A percentile compares a stretch with the other conserved stretches of the same genome.
Evolutionary conservation across 371 early-diverging fungal species (phyloP).

Genomic region (Mortierella sp.): DNA sequence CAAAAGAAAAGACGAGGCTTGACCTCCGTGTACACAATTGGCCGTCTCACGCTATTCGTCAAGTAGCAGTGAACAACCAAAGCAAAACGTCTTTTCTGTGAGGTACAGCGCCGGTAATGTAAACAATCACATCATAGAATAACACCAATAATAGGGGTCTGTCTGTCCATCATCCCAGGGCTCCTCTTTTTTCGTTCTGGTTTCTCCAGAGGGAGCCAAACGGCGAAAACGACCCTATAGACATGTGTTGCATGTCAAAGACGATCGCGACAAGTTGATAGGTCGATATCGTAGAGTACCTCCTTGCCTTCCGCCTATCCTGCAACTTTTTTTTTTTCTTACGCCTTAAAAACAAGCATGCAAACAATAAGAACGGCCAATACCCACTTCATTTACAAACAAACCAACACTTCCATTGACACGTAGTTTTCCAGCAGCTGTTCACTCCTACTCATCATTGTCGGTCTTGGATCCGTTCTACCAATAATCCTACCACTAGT

Average conservation of each 20-base stretch:
- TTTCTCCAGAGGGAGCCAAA: slow-evolving; percentile 15
- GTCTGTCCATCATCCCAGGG: not conserved
- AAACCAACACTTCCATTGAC: too few relatives aligned
- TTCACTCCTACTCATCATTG: not conserved
- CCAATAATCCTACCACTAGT: too few relatives aligned
- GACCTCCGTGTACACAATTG: not conserved
- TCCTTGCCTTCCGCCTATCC: not conserved
- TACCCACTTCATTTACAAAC: not conserved
- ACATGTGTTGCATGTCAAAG: slow-evolving; percentile 1
- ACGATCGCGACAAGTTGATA: slow-evolving; percentile 2
- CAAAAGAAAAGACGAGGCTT: slow-evolving; percentile 2
- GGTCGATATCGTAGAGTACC: not conserved
- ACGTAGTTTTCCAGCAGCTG: not conserved
- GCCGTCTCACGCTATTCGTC: not conserved
- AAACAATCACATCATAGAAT: slow-evolving; percentile 1
- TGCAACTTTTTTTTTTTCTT: not conserved
- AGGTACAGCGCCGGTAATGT: not conserved
- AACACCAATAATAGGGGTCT: not conserved
- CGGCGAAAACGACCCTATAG: not conserved
- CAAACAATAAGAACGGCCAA: not conserved
- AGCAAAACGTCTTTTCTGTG: not conserved
- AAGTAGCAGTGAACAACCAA: not conserved
- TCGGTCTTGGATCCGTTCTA: not conserved
- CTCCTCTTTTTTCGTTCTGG: not conserved
- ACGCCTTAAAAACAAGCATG: not conserved